Percentiles rank a stretch among this genome's conserved stretches.
Conservation (phyloP, 768 basidiomycete genomes). For the Mycena leptocephala region DNA sequence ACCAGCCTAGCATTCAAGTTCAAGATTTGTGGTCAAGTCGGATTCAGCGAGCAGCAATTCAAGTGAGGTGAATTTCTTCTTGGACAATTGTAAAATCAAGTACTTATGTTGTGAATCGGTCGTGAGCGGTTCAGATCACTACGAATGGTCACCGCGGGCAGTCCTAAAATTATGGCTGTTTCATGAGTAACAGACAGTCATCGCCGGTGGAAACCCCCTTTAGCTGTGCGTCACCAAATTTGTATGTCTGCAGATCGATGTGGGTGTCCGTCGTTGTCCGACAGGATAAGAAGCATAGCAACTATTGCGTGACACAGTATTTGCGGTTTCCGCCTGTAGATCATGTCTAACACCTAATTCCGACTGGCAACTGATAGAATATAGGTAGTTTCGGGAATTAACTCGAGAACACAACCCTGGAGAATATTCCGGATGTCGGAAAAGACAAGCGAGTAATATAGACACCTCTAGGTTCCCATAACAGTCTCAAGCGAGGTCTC, state of each 20-base stretch:
- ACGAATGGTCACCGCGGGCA: too few relatives aligned
- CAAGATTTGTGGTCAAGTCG: too few relatives aligned
- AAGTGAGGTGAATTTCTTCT: too few relatives aligned
- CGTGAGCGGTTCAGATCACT: too few relatives aligned
- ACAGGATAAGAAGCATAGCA: neutral
- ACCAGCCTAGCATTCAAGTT: too few relatives aligned
- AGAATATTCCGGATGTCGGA: neutral
- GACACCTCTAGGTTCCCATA: conserved; percentile 12
- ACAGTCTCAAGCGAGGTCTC: conserved; percentile 2
- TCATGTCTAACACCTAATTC: neutral
- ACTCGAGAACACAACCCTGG: neutral
- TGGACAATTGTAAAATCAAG: too few relatives aligned
- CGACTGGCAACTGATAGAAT: neutral
- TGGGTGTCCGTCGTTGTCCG: neutral
- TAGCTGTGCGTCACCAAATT: neutral
- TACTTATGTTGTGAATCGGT: too few relatives aligned
- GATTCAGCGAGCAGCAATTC: too few relatives aligned
- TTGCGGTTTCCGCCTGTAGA: neutral
- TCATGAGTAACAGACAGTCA: too few relatives aligned
- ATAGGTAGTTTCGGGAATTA: conserved; percentile 20
- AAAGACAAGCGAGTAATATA: neutral
- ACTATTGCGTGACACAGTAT: too few relatives aligned
- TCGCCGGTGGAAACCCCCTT: too few relatives aligned
- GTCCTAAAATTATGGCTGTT: too few relatives aligned
- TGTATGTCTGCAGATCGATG: neutral